Conservation (phyloP, 176 grass and related monocot genomes). For the Oryza punctata region DNA sequence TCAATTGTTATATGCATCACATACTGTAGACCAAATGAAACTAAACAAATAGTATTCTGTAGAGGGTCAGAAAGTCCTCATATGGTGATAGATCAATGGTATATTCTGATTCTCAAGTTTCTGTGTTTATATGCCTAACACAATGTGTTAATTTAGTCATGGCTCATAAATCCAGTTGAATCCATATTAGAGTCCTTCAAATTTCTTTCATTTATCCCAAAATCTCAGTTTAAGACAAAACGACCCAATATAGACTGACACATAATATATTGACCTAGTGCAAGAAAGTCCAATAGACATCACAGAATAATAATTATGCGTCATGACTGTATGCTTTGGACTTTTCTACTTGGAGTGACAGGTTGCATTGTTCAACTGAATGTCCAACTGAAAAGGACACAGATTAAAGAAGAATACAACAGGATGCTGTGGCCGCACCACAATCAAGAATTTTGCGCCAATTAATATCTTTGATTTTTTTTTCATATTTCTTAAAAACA, state of each 20-base stretch:
- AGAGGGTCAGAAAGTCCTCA: background rate
- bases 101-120: background rate
- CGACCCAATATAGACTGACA: constrained; percentile 8
- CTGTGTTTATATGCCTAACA: background rate
- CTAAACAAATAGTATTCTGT: background rate
- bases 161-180: background rate
- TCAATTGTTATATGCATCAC: background rate
- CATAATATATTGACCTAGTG: background rate
- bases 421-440: background rate
- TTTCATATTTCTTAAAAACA: background rate
- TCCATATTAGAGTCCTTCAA: constrained; percentile 7
- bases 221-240: background rate
- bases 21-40: background rate
- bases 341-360: constrained; percentile 29
- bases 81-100: constrained; percentile 9
- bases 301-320: background rate
- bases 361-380: constrained; percentile 31
- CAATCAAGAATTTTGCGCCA: background rate
- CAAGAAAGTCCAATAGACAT: background rate
- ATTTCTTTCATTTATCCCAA: background rate
- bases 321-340: constrained; percentile 29
- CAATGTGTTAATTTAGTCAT: constrained; percentile 8
- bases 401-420: constrained; percentile 29
- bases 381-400: constrained; percentile 34
- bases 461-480: constrained; percentile 11